These are phyloP conservation scores for Pholiota molesta DNA, from an alignment of 768 basidiomycete species.

Conservation along the genomic window DNA sequence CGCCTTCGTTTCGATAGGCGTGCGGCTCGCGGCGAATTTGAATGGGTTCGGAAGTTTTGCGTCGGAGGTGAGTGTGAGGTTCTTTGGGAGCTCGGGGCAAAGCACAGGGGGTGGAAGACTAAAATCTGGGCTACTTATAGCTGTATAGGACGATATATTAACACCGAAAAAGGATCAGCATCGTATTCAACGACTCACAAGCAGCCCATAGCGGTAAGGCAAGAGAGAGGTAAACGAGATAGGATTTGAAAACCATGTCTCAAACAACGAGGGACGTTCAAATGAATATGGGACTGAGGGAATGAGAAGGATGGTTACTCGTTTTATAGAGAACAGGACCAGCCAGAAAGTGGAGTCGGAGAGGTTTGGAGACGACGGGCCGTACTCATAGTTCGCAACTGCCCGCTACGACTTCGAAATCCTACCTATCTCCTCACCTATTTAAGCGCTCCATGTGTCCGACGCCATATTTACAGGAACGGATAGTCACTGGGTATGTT, in stretches of 20 bases:
- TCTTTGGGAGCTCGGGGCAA: slow-evolving; percentile 28
- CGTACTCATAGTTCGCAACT: background rate
- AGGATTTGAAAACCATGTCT: slow-evolving; percentile 12
- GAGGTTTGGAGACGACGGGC: background rate
- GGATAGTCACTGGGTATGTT: background rate
- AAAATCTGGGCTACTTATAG: background rate
- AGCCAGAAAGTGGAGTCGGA: background rate
- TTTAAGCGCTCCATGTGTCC: background rate
- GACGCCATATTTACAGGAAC: background rate
- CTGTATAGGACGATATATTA: background rate
- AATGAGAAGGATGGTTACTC: background rate
- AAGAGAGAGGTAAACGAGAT: slow-evolving; percentile 9
- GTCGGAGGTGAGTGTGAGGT: slow-evolving; percentile 34
- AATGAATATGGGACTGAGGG: background rate
- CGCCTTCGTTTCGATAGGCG: slow-evolving; percentile 36
- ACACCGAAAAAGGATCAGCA: background rate
- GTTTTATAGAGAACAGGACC: background rate
- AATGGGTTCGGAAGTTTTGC: slow-evolving; percentile 54
- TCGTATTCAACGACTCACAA: background rate
- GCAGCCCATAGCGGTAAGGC: slow-evolving; percentile 10
- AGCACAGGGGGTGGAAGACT: background rate
- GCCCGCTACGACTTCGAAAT: background rate
- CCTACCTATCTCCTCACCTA: background rate
- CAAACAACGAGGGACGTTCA: background rate
- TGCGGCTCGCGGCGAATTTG: slow-evolving; percentile 42